Percentiles rank a stretch among this genome's conserved stretches.
phyloP scores from a whole-genome alignment of 108 stramenopile genomes.

The Discostella stelligeroides region DNA sequence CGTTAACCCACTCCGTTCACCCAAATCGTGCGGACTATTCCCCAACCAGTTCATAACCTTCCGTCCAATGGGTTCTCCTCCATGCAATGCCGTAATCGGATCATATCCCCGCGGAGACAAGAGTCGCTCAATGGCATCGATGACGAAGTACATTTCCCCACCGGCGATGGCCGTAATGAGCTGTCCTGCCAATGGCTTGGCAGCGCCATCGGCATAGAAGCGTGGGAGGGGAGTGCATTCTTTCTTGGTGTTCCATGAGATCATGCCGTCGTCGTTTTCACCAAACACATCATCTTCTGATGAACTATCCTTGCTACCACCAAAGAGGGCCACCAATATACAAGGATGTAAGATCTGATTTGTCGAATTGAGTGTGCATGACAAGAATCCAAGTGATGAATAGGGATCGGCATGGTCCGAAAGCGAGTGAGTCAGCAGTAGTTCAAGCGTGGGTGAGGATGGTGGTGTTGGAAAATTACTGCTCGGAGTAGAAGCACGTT shows the following conservation, averaged over 20 bases:
- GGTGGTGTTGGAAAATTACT: constrained; percentile 29
- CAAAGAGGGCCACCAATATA: constrained; percentile 51
- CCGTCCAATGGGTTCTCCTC: constrained; percentile 51
- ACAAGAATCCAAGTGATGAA: constrained; percentile 48
- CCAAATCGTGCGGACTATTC: constrained; percentile 49
- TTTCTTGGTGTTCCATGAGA: constrained; percentile 43
- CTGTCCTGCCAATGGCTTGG: constrained; percentile 43
- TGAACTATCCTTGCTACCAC: constrained; percentile 21
- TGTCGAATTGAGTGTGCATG: constrained; percentile 53
- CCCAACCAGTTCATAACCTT: constrained; percentile 43
- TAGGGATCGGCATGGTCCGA: constrained; percentile 50
- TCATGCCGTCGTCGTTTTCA: constrained; percentile 41
- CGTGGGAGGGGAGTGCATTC: constrained; percentile 43
- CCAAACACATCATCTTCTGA: no score
- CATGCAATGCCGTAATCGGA: constrained; percentile 52
- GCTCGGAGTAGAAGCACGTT: not conserved
- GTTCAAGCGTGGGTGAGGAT: constrained; percentile 29
- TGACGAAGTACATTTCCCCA: constrained; percentile 58
- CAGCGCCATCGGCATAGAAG: constrained; percentile 56
- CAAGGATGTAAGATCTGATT: constrained; percentile 59
- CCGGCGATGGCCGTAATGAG: constrained; percentile 55
- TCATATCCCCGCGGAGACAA: constrained; percentile 49
- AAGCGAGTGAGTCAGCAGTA: constrained; percentile 44
- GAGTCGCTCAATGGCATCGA: constrained; percentile 46
- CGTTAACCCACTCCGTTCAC: constrained; percentile 48